Evolutionary conservation across 495 filamentous ascomycete species (phyloP).

Genomic region (Penicillium robsamsonii): DNA sequence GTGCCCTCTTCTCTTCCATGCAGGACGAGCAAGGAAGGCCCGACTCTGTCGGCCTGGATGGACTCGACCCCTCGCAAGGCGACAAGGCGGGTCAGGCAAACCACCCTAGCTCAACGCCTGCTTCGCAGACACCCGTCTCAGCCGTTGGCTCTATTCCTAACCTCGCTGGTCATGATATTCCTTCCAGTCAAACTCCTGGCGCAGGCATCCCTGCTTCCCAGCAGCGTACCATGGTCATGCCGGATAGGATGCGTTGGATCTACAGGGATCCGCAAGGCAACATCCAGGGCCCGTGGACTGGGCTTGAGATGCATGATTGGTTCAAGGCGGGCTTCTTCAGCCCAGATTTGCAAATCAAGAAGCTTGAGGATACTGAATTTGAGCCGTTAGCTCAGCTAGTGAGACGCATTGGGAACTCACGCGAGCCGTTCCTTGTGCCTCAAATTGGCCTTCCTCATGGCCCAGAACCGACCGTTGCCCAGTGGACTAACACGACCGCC

Average conservation of each 20-base stretch:
- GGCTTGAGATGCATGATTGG: conserved; percentile 99
- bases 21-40: conserved; percentile 62
- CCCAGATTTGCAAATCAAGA: conserved; percentile 88
- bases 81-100: conserved; percentile 31
- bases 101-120: conserved; percentile 35
- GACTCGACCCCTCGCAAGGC: conserved; percentile 25
- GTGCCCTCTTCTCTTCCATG: conserved; percentile 87
- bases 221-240: conserved; percentile 96
- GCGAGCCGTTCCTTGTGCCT: conserved; percentile 95
- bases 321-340: conserved; percentile 99
- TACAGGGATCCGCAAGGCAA: conserved; percentile 92
- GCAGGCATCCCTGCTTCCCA: conserved; percentile 66
- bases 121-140: conserved; percentile 43
- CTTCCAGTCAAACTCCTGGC: conserved; percentile 33
- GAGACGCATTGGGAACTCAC: conserved; percentile 91
- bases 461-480: conserved; percentile 48
- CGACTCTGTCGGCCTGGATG: conserved; percentile 52
- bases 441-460: conserved; percentile 93
- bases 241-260: conserved; percentile 97
- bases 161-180: conserved; percentile 30
- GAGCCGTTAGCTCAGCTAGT: conserved; percentile 96
- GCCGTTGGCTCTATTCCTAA: conserved; percentile 44
- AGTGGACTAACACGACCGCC: conserved; percentile 41
- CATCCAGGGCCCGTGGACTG: conserved; percentile 91
- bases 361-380: conserved; percentile 87